Evolutionary conservation across 73 alveolate genomes (phyloP).

Genomic region (Paramecium octaurelia): DNA sequence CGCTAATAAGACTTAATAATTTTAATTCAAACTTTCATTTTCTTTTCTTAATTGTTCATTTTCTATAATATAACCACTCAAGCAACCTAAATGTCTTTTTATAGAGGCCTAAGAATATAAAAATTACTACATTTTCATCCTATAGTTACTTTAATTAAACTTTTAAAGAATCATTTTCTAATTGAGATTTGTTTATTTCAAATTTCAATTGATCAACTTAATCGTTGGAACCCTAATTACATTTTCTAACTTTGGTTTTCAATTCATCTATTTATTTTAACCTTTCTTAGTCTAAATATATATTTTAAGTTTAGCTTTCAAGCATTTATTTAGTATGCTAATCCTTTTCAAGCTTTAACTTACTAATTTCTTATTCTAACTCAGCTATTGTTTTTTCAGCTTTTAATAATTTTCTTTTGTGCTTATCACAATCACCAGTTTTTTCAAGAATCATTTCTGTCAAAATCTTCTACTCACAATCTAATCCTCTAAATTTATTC

Average conservation of each 20-base stretch:
- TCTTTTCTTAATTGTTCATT: constrained; percentile 9
- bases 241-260: neutral
- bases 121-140: neutral
- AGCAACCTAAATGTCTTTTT: constrained; percentile 1
- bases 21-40: neutral
- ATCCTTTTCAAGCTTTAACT: neutral
- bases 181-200: neutral
- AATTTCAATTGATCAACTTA: neutral
- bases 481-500: neutral
- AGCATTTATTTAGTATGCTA: neutral
- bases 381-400: neutral
- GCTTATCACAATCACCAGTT: neutral
- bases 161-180: neutral
- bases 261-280: neutral
- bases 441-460: neutral
- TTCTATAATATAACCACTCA: neutral
- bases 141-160: neutral
- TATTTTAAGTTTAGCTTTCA: neutral
- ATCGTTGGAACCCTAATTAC: neutral
- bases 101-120: neutral
- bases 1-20: neutral
- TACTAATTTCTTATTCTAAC: neutral
- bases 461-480: neutral
- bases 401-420: neutral
- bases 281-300: neutral